Conservation (phyloP, 306 rosid species). For the Citrullus colocynthis region DNA sequence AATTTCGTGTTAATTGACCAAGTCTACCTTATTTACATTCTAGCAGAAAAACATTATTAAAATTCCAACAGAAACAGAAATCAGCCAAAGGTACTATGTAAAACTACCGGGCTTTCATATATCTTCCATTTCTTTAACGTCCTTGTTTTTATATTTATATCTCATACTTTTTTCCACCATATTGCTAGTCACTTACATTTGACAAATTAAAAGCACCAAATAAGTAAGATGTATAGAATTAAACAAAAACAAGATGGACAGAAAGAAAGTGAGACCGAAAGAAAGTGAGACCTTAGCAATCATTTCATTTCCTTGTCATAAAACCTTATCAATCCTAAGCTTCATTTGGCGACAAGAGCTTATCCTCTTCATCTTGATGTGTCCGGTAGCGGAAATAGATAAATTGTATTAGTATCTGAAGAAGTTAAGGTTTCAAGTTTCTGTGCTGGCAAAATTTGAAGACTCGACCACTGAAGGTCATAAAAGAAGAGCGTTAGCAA, state of each 20-base stretch:
- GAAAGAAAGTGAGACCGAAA: slow-evolving; percentile 4
- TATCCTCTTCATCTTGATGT: not conserved
- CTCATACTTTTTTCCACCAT: not conserved
- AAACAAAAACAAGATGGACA: not conserved
- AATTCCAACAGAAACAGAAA: not conserved
- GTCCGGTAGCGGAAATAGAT: slow-evolving; percentile 27
- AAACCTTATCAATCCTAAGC: slow-evolving; percentile 1
- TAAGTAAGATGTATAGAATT: not conserved
- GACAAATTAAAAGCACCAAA: not conserved
- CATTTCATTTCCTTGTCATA: slow-evolving; percentile 13
- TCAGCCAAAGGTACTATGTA: too few species aligned
- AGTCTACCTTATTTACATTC: too few species aligned
- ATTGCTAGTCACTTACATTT: not conserved
- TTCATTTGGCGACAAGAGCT: slow-evolving; percentile 9
- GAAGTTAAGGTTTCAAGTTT: slow-evolving; percentile 18
- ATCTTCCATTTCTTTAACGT: not conserved
- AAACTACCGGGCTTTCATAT: not conserved
- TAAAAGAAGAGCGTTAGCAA: not conserved
- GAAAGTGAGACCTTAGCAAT: slow-evolving; percentile 22
- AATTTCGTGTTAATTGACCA: not conserved
- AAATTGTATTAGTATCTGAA: slow-evolving; percentile 60
- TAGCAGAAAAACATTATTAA: not conserved
- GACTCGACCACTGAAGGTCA: not conserved
- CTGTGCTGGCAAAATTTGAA: not conserved
- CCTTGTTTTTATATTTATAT: not conserved